A percentile compares a stretch with the other conserved stretches of the same genome.
phyloP scores from a whole-genome alignment of 2,329 filamentous ascomycete species.

The Emmonsia crescens region DNA sequence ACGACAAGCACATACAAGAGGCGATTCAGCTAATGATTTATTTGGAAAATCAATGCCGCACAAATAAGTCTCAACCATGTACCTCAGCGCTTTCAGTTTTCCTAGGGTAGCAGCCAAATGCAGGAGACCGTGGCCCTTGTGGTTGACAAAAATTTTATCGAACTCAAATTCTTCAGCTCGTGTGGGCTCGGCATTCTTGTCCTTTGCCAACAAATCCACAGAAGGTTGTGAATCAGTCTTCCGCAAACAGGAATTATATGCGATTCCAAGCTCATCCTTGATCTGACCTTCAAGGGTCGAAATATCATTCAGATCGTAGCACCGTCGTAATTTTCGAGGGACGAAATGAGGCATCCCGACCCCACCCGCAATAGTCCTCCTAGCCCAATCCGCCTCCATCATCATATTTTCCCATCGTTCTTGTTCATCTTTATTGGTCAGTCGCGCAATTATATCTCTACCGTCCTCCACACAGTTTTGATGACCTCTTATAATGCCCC shows the following conservation, averaged over 20 bases:
- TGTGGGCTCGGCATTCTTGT: not conserved
- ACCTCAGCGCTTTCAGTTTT: not conserved
- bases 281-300: not conserved
- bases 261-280: not conserved
- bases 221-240: not conserved
- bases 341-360: slow-evolving; percentile 3
- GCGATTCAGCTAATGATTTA: not conserved
- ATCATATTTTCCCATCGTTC: not conserved
- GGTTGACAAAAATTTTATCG: slow-evolving; percentile 2
- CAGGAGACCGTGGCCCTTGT: slow-evolving; percentile 2
- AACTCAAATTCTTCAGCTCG: not conserved
- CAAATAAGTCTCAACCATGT: slow-evolving; percentile 1
- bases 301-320: not conserved
- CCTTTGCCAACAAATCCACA: not conserved
- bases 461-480: not conserved
- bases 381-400: not conserved
- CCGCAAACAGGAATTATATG: not conserved
- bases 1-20: slow-evolving; percentile 2
- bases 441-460: not conserved
- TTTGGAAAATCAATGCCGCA: not conserved
- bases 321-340: not conserved
- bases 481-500: slow-evolving; percentile 4
- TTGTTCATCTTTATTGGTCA: not conserved
- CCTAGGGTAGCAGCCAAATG: not conserved
- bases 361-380: not conserved